phyloP scores from a whole-genome alignment of 2,329 filamentous ascomycete genomes.

The Penicillium sp. region DNA sequence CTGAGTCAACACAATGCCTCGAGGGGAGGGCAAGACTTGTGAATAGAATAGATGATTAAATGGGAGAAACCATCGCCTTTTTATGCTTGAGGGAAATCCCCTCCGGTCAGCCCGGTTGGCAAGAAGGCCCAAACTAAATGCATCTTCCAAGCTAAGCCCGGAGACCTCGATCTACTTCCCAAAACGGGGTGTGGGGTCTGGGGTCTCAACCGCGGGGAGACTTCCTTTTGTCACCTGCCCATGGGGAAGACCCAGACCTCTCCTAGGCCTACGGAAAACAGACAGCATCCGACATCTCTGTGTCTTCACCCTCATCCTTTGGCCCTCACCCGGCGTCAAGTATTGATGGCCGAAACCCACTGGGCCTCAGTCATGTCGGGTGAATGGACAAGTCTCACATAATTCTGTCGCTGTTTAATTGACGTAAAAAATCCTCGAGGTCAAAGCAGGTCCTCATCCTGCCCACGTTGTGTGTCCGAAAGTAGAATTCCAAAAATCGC shows the following conservation, averaged over 20 bases:
- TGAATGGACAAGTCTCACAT: not conserved
- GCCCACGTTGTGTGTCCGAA: not conserved
- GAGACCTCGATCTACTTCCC: constrained; percentile 12
- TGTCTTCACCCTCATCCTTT: not conserved
- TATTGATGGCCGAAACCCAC: not conserved
- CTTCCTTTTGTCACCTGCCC: constrained; percentile 1
- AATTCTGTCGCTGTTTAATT: not conserved
- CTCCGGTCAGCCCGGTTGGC: constrained; percentile 2
- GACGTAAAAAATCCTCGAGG: too few relatives aligned
- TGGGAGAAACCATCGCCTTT: constrained; percentile 2
- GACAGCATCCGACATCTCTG: not conserved
- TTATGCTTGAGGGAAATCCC: constrained; percentile 9
- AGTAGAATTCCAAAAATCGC: not conserved
- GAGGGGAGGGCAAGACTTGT: not conserved
- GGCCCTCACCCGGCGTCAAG: not conserved
- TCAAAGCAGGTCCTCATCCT: not conserved
- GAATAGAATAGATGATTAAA: not conserved
- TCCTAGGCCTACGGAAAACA: not conserved
- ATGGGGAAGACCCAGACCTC: constrained; percentile 6
- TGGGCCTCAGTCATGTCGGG: not conserved
- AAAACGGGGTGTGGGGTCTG: constrained; percentile 8
- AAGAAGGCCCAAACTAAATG: not conserved
- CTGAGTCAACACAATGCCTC: not conserved
- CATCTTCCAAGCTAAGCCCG: not conserved
- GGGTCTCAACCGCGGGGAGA: constrained; percentile 6